Evolutionary conservation across 306 rosid genomes (phyloP), one percentile per base, ranked within the genome.

Genomic region (Ormosia emarginata): DNA sequence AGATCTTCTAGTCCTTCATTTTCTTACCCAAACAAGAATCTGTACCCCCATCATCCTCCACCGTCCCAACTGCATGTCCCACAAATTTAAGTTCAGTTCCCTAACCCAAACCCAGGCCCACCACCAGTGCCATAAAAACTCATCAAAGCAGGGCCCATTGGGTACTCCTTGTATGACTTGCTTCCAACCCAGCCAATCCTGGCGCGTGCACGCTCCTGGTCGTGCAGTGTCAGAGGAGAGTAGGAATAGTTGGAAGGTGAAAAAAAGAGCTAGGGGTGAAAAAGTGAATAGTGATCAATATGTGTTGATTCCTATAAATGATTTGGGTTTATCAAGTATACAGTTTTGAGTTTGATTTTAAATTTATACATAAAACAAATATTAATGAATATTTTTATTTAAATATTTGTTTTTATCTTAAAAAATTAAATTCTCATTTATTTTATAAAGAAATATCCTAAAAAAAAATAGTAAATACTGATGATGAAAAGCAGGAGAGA

Each of bases 141-240:
- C 70, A 17, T 14, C 40, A 57, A 7, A 15, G 58, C 75, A 30
- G 77, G 77, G 67, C 82, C 81, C 82, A 78, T 37, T 65, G 17
- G 80, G 49, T 39, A 37, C 9, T 15, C 7, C 44, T 4, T 37
- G 0, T 43, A 62, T 62, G n/a, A 37, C 39, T 13, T 57, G 1
- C n/a, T 12, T 4, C 4, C 10, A 17, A 15, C 15, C 14, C 41
- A 29, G 2, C 36, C 71, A 65, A 14, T 37, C 8, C 13, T 11
- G 14, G 2, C 0, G 50, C 8, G 39, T 24, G 77, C 39, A 68
- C 76, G 68, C 46, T 9, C 58, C n/a, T 6, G 10, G 8, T 24
- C 17, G 17, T 76, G 72, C 73, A 7, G 43, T n/a, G 44, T 47
- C 8, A 15, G 5, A 50, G 24, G 18, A 4, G 1, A 0, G 24